Percentiles rank a stretch among this genome's conserved stretches.
Conservation (phyloP, 352 stramenopile species). For the Phytophthora quininea region DNA sequence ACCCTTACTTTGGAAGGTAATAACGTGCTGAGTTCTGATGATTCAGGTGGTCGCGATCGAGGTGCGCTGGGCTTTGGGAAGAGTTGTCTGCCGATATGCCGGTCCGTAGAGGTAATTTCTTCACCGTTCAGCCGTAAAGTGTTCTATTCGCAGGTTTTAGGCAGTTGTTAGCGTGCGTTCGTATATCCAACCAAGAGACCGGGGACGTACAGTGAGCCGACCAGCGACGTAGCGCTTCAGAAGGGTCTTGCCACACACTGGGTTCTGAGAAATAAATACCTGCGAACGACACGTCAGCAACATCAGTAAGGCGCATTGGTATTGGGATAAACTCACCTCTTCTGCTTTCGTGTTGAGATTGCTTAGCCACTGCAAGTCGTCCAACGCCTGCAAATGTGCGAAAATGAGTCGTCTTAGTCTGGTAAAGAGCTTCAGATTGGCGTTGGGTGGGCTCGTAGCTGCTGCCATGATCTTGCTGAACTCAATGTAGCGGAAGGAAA, state of each 20-base stretch:
- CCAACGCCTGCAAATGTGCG: conserved; percentile 56
- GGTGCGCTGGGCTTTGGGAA: conserved; percentile 46
- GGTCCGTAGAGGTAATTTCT: conserved; percentile 58
- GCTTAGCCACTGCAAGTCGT: conserved; percentile 67
- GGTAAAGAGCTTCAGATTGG: conserved; percentile 69
- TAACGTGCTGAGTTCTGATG: conserved; percentile 10
- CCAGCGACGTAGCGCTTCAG: conserved; percentile 60
- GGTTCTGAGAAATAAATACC: conserved; percentile 72
- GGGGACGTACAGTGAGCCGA: conserved; percentile 49
- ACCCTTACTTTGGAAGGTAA: conserved; percentile 21
- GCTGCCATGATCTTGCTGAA: conserved; percentile 50
- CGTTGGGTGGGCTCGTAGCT: conserved; percentile 33
- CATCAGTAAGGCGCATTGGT: background rate
- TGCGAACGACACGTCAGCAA: conserved; percentile 14
- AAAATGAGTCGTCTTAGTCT: conserved; percentile 63
- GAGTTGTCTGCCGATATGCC: conserved; percentile 55
- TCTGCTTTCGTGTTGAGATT: conserved; percentile 60
- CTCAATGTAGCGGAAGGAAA: conserved; percentile 67
- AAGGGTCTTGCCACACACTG: conserved; percentile 57
- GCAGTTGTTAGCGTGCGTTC: background rate
- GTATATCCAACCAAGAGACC: background rate
- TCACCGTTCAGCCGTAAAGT: conserved; percentile 64
- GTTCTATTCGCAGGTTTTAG: conserved; percentile 38
- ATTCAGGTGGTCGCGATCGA: conserved; percentile 11
- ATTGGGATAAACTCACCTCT: conserved; percentile 49